Conservation (phyloP, 2,329 filamentous ascomycete genomes). For the Ophiocordyceps camponoti-rufipedis region DNA sequence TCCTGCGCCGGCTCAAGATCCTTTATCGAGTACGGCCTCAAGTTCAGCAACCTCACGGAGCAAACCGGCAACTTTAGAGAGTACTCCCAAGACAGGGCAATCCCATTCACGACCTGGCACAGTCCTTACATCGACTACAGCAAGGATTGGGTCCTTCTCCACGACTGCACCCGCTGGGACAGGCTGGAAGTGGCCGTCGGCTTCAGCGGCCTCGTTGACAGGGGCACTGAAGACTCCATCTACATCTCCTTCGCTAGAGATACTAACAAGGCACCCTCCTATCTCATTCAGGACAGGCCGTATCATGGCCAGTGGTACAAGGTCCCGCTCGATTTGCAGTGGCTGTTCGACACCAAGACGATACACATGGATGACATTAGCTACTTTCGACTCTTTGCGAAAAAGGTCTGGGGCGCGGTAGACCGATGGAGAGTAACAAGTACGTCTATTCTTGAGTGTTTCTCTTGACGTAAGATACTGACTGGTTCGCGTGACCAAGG, state of each 20-base stretch:
- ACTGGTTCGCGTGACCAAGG: background rate
- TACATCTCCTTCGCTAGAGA: background rate
- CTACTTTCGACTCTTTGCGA: background rate
- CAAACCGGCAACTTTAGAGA: background rate
- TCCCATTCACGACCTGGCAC: background rate
- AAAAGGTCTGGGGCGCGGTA: background rate
- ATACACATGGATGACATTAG: background rate
- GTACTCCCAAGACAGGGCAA: background rate
- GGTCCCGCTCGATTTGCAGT: background rate
- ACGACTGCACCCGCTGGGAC: background rate
- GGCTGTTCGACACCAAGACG: background rate
- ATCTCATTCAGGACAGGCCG: background rate
- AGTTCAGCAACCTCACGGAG: background rate
- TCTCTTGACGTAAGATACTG: background rate
- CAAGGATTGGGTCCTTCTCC: background rate
- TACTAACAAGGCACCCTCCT: background rate
- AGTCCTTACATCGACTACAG: background rate
- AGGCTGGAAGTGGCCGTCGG: background rate
- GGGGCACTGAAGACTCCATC: background rate
- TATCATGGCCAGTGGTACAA: background rate
- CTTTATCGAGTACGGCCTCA: background rate
- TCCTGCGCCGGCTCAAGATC: background rate
- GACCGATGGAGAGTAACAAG: background rate
- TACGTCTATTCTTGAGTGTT: background rate
- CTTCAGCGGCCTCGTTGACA: background rate